Evolutionary conservation across 2,329 filamentous ascomycete species (phyloP), one percentile per base, ranked within the genome.

Genomic region (Keithomyces neogunnii): DNA sequence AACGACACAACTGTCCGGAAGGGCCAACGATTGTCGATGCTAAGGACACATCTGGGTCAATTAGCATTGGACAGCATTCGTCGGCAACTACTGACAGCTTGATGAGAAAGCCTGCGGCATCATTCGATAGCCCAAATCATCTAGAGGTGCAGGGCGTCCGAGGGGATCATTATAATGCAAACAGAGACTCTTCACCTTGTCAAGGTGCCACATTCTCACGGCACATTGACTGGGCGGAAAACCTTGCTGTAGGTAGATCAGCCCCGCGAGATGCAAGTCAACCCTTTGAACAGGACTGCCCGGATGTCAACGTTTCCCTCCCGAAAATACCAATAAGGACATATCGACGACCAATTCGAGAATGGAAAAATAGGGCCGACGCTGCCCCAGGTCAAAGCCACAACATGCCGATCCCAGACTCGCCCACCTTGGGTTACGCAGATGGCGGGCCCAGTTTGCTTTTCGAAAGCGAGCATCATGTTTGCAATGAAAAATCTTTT

Each of bases 1-100:
- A 56, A 33, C 57, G 60, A 19, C 53, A 57, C 33, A n/a, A 52
- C 19, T 43, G 13, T 5, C 38, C 49, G 7, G 19, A 29, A 29
- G 5, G 30, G 5, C 13, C 29, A 11, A 4, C 5, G 11, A 19
- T 35, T 5, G 11, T 3, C 3, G 19, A 8, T 8, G 11, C 3
- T 28, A 19, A 42, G 8, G 39, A 42, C 36, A 13, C 4, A 19
- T 19, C 19, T 19, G 19, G 19, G 19, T 19, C 19, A 19, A 19
- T 19, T 19, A 19, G 19, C 19, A 19, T 19, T 19, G 19, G 19
- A 19, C 19, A 19, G 19, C 19, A 19, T 19, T 19, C 19, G 19
- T 19, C 19, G 19, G 19, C 19, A 19, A 19, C 19, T 19, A 19
- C 19, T 19, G 1, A 19, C 19, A 19, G 19, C 19, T 19, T 19